Base-by-base conservation (phyloP, 225 moss, liverwort and hornwort species). In the Polytrichum commune region DNA sequence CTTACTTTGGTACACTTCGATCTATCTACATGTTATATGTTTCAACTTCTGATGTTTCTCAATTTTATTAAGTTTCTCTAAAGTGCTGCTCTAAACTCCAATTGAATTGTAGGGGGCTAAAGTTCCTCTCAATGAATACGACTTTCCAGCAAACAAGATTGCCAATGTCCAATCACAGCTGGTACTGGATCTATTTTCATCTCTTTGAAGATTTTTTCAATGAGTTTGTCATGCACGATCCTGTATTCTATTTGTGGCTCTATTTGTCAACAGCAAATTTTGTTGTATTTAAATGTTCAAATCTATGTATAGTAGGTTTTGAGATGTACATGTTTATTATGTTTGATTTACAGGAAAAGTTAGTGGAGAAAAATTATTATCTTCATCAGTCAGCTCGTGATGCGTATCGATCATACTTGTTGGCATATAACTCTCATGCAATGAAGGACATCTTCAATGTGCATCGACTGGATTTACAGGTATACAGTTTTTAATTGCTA, bases 381-480 rank as follows among this genome's bases (percentile, higher is more conserved):
- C 80, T 98, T 28, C 91, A 98, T 79, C 95, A 98, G 72, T 95
- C 95, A 18, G 97, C 97, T 20, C 83, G 84, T 28, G 97, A 98
- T 81, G 95, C 91, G 0, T 98, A 98, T 75, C 85, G 97, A 60
- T 93, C 95, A 8, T 98, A 98, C 74, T 80, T 98, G 71, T 84
- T 95, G 67, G 97, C 97, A 75, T 98, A 98, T 71, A 98, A 98
- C 46, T 98, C 97, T 29, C 97, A 95, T 72, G 90, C 92, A 5
- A 94, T 95, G 97, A 98, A 95, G 66, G 97, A 95, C 73, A 98
- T 92, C 65, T 98, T 95, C 79, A 98, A 95, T 70, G 97, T 98
- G 5, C 97, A 98, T 86, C 91, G 91, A 29, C 71, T 98, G 75
- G 90, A 98, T 72, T 71, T 95, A 69, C 97, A 98, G 89, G 93